These are phyloP conservation scores for Phytophthora hybrid DNA, from an alignment of 352 stramenopile species.

Conservation along the genomic window DNA sequence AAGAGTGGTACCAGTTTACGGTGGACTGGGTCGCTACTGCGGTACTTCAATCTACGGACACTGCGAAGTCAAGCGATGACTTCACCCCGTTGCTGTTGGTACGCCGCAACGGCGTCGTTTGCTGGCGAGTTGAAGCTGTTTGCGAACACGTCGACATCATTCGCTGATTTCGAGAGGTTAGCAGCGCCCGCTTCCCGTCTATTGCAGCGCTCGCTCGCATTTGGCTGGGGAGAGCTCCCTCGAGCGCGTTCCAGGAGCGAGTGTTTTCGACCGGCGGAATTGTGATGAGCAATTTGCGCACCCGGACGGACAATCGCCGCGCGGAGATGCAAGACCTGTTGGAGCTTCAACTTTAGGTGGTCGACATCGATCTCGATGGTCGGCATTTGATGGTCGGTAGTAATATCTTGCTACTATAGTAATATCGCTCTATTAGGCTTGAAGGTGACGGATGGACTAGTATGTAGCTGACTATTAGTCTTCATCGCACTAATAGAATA, in stretches of 20 bases:
- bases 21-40: background rate
- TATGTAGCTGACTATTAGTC: too few relatives aligned
- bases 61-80: background rate
- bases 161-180: slow-evolving; percentile 1
- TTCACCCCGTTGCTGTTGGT: slow-evolving; percentile 2
- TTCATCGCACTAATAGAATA: too few relatives aligned
- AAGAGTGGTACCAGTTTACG: background rate
- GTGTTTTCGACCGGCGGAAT: slow-evolving; percentile 11
- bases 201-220: slow-evolving; percentile 1
- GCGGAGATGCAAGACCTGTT: slow-evolving; percentile 11
- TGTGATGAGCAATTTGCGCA: background rate
- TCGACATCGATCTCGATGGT: too few relatives aligned
- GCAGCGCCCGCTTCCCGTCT: background rate
- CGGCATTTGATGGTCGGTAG: too few relatives aligned
- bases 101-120: background rate
- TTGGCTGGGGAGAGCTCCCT: slow-evolving; percentile 8
- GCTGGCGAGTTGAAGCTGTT: background rate
- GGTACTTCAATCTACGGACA: background rate
- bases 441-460: too few relatives aligned
- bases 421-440: too few relatives aligned
- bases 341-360: background rate
- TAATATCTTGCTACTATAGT: too few relatives aligned
- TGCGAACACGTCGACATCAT: slow-evolving; percentile 5
- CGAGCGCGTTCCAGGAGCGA: slow-evolving; percentile 10
- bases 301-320: slow-evolving; percentile 5